These are phyloP conservation scores for Beta macrorhiza DNA, from an alignment of 179 eudicot species.

Conservation along the genomic window DNA sequence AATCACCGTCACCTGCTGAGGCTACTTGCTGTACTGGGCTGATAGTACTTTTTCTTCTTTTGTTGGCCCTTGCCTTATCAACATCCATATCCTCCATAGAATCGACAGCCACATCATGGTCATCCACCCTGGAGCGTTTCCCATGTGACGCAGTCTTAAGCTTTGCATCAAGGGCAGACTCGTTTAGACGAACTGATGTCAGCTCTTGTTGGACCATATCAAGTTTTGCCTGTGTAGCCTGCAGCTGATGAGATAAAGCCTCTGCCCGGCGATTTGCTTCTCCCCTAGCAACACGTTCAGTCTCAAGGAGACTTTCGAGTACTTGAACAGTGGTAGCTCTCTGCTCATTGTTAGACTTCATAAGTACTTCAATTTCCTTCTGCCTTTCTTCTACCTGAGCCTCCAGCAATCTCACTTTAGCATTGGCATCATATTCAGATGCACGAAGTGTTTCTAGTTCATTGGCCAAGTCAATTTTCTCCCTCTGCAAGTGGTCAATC, in stretches of 20 bases:
- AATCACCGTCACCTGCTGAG: conserved; percentile 67
- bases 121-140: conserved; percentile 68
- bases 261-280: conserved; percentile 89
- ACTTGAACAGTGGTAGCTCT: conserved; percentile 75
- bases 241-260: conserved; percentile 77
- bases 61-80: conserved; percentile 50
- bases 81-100: conserved; percentile 51
- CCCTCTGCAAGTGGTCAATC: conserved; percentile 59
- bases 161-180: conserved; percentile 70
- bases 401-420: conserved; percentile 70
- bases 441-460: conserved; percentile 56
- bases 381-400: conserved; percentile 84
- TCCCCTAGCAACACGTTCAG: conserved; percentile 71
- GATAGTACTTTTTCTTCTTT: conserved; percentile 61
- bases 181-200: conserved; percentile 66
- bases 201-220: conserved; percentile 74
- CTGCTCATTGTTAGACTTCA: conserved; percentile 79
- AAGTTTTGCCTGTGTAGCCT: conserved; percentile 75
- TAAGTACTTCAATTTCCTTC: conserved; percentile 71
- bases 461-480: conserved; percentile 42
- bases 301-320: conserved; percentile 68
- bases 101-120: conserved; percentile 61
- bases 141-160: conserved; percentile 71
- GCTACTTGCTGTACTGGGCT: conserved; percentile 45
- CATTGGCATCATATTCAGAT: conserved; percentile 63